Conservation (phyloP, 2,329 filamentous ascomycete genomes). For the Neofusicoccum umdonicola region DNA sequence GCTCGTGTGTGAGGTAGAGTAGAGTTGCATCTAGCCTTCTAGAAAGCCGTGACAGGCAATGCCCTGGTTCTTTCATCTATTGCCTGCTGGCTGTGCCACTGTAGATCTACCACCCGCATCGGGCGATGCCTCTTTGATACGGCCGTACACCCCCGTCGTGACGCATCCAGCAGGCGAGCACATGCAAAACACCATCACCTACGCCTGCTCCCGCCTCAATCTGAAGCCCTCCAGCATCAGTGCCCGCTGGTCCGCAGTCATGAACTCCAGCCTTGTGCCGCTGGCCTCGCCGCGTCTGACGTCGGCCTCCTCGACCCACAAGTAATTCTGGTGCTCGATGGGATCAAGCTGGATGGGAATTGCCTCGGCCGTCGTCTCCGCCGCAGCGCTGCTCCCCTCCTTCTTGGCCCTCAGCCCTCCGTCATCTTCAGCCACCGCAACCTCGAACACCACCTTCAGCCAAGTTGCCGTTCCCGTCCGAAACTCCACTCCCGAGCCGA, state of each 20-base stretch:
- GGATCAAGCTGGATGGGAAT: constrained; percentile 35
- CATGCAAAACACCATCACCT: constrained; percentile 1
- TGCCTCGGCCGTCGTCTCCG: not conserved
- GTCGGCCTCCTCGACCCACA: constrained; percentile 43
- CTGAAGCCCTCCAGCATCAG: constrained; percentile 36
- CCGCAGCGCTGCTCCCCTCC: not conserved
- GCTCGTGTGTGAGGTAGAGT: not conserved
- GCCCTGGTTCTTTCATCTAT: constrained; percentile 2
- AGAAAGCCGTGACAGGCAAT: not conserved
- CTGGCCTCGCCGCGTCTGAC: constrained; percentile 29
- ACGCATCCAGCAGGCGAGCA: not conserved
- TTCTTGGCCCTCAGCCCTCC: constrained; percentile 2
- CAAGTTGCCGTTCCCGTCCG: constrained; percentile 24
- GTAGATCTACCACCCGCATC: constrained; percentile 3
- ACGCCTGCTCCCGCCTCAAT: not conserved
- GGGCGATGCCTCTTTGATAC: constrained; percentile 1
- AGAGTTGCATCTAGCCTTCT: not conserved
- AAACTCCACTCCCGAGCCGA: constrained; percentile 31
- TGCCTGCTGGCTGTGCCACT: not conserved
- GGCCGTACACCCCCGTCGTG: not conserved
- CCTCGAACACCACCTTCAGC: constrained; percentile 38
- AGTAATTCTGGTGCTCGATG: constrained; percentile 41
- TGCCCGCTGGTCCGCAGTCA: constrained; percentile 26
- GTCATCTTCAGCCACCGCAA: constrained; percentile 27
- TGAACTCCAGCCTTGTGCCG: constrained; percentile 31